Percentiles rank a stretch among this genome's conserved stretches.
phyloP scores from a whole-genome alignment of 108 stramenopile genomes.

The Mediolabrus comicus region DNA sequence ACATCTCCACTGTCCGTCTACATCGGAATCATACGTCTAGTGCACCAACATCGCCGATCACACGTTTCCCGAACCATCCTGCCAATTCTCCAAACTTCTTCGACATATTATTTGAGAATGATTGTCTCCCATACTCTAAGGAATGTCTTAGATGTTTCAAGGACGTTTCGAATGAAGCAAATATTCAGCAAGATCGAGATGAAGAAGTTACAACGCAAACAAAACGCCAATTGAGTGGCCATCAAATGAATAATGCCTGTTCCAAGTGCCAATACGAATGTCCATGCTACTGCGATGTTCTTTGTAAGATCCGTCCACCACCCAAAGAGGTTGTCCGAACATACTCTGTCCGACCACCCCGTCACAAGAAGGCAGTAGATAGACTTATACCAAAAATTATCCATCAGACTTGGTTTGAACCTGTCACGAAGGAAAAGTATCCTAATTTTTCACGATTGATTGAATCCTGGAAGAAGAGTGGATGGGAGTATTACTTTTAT shows the following conservation, averaged over 20 bases:
- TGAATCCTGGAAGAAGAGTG: constrained; percentile 58
- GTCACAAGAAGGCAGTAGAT: constrained; percentile 36
- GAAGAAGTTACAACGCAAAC: neutral
- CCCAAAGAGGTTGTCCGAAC: constrained; percentile 32
- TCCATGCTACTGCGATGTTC: constrained; percentile 46
- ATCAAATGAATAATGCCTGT: constrained; percentile 23
- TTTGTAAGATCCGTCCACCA: constrained; percentile 50
- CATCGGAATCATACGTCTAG: constrained; percentile 17
- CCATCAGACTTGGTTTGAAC: constrained; percentile 77
- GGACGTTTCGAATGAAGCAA: constrained; percentile 31
- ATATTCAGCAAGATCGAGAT: neutral
- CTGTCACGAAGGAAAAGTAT: constrained; percentile 58
- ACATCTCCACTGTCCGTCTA: constrained; percentile 47
- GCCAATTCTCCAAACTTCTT: constrained; percentile 54
- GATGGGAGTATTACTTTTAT: constrained; percentile 68
- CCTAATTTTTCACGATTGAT: constrained; percentile 68
- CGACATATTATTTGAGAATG: constrained; percentile 49
- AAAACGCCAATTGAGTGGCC: neutral
- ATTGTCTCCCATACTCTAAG: constrained; percentile 45
- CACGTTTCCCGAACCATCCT: constrained; percentile 11
- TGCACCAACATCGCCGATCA: neutral
- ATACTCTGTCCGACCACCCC: constrained; percentile 31
- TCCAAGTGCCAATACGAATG: constrained; percentile 38
- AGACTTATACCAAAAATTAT: constrained; percentile 58
- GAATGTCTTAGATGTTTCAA: constrained; percentile 47